Base-by-base conservation (phyloP, 495 filamentous ascomycete genomes). In the Rhypophila decipiens region DNA sequence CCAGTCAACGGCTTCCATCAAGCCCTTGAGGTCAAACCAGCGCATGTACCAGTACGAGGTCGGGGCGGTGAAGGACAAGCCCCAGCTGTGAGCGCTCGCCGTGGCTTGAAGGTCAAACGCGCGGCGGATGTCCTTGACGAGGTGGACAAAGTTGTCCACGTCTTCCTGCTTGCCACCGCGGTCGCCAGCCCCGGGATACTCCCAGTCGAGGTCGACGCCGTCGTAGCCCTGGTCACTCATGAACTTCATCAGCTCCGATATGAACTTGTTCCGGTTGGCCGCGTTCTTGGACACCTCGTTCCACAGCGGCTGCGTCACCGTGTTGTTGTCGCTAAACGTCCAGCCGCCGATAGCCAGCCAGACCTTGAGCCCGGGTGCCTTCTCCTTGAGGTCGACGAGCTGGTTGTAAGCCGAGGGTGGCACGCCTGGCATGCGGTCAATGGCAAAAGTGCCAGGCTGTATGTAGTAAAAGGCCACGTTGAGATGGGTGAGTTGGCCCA, bases 131-230 rank as follows among this genome's bases (percentile, higher is more conserved):
- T n/a, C n/a, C n/a, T n/a, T n/a, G n/a, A n/a, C n/a, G n/a, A n/a
- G n/a, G n/a, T n/a, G n/a, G n/a, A n/a, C n/a, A n/a, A n/a, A n/a
- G n/a, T n/a, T n/a, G n/a, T n/a, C n/a, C n/a, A n/a, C n/a, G n/a
- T n/a, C n/a, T n/a, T n/a, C n/a, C n/a, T n/a, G n/a, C n/a, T n/a
- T n/a, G n/a, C n/a, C n/a, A n/a, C n/a, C n/a, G n/a, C n/a, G n/a
- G n/a, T n/a, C n/a, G n/a, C n/a, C n/a, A n/a, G n/a, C n/a, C n/a
- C n/a, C n/a, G n/a, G n/a, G n/a, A 33, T 13, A 46, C 47, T 76
- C 74, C 72, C 66, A 71, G 46, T 73, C 68, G 15, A 80, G 46
- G 48, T 82, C 78, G 2, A 78, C 67, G 2, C 79, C 79, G 44
- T 82, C 72, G 45, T 80, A 77, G 12, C 56, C 68, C 38, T 74